Percentiles rank a stretch among this genome's conserved stretches.
Evolutionary conservation across 31 red algal species (phyloP).

Genomic region (Odonthalia washingtoniensis): DNA sequence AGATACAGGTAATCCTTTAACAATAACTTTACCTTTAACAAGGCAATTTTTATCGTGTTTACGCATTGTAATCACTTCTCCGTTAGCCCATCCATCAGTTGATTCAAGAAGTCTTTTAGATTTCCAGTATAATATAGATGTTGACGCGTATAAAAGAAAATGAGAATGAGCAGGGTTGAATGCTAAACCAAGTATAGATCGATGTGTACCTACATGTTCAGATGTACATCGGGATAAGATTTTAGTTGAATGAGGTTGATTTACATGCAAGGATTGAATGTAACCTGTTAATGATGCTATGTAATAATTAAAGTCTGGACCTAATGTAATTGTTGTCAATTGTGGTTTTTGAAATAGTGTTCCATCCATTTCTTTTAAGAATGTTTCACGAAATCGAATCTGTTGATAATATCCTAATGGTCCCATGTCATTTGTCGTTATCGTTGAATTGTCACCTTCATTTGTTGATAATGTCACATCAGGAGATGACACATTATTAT

Average conservation of each 20-base stretch:
- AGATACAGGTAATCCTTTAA: constrained; percentile 77
- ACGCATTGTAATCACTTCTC: constrained; percentile 46
- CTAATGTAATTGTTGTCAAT: constrained; percentile 55
- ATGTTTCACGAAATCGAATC: constrained; percentile 49
- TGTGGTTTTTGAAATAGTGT: constrained; percentile 45
- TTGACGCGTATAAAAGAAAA: constrained; percentile 53
- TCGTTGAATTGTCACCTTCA: no score
- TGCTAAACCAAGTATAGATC: constrained; percentile 66
- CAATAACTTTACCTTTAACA: constrained; percentile 34
- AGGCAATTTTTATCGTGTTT: constrained; percentile 40
- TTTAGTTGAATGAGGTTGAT: constrained; percentile 22
- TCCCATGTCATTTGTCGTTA: constrained; percentile 1
- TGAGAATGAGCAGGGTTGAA: constrained; percentile 75
- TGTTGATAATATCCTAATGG: constrained; percentile 67
- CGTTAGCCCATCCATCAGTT: constrained; percentile 70
- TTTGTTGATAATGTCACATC: no score
- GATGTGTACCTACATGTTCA: constrained; percentile 38
- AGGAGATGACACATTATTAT: not conserved
- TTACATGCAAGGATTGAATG: constrained; percentile 68
- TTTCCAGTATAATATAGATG: constrained; percentile 68
- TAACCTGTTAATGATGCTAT: constrained; percentile 64
- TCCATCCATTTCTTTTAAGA: constrained; percentile 48
- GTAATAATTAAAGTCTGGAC: constrained; percentile 77
- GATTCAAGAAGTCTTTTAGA: constrained; percentile 55
- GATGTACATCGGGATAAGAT: constrained; percentile 47